Evolutionary conservation across 2,329 filamentous ascomycete species (phyloP).

Genomic region (Colletotrichum kahawae): DNA sequence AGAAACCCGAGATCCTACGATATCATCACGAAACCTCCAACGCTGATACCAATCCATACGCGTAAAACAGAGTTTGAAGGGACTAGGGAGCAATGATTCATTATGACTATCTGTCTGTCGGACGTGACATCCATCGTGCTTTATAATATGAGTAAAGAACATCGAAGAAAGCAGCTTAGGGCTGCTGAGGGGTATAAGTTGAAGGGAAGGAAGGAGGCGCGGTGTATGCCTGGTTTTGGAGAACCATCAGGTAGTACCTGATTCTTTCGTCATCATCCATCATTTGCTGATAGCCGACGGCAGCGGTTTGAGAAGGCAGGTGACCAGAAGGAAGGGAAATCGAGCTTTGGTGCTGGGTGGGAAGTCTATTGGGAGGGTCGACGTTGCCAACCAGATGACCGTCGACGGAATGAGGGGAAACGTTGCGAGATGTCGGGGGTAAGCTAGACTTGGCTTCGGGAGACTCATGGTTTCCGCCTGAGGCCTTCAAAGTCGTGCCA

Average conservation of each 20-base stretch:
- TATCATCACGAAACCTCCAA: neutral
- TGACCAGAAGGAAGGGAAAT: neutral
- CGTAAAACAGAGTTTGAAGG: neutral
- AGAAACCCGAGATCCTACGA: neutral
- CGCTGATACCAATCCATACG: neutral
- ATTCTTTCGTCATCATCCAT: neutral
- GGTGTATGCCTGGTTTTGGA: neutral
- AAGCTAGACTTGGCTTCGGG: neutral
- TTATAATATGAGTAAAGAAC: conserved; percentile 5
- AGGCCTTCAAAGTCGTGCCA: neutral
- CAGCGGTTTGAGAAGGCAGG: neutral
- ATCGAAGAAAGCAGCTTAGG: conserved; percentile 10
- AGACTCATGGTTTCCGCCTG: neutral
- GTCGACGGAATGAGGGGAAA: neutral
- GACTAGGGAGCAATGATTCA: neutral
- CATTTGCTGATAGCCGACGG: neutral
- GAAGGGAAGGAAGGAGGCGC: neutral
- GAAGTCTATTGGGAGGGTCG: neutral
- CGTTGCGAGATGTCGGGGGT: too few relatives aligned
- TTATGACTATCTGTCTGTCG: conserved; percentile 4
- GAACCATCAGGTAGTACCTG: neutral
- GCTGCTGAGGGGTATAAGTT: conserved; percentile 20
- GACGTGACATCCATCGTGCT: neutral
- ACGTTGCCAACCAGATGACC: neutral
- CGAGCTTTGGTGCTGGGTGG: neutral